Base-by-base conservation (phyloP, 768 basidiomycete genomes). In the Hypholoma fasciculare region DNA sequence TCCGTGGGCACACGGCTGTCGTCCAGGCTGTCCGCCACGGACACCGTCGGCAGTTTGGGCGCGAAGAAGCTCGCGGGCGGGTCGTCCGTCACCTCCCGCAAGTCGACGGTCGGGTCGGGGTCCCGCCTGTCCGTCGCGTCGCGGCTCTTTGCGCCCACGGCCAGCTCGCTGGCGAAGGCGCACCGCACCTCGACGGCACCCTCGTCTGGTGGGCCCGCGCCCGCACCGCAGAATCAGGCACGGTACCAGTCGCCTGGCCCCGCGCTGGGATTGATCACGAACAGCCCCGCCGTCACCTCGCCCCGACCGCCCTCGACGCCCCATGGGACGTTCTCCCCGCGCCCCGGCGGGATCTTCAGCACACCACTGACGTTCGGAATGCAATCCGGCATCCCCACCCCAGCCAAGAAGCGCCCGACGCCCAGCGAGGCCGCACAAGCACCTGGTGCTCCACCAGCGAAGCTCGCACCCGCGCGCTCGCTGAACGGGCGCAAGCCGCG, bases 71-170 rank as follows among this genome's bases (percentile, higher is more conserved):
- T 58, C 9, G 11, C 47, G 4, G 42, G 20, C 39, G 27, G 60
- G 3, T 40, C 63, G 34, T 52, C 63, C 8, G 58, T 62, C 34
- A 52, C 63, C 26, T 66, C 67, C 16, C 49, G 65, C 13, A 60
- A 59, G 14, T 69, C 71, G 4, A 49, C 64, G 6, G 54, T 57
- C 27, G 65, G 64, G 7, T 64, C 73, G 0, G 72, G 73, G 1
- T 72, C 71, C 5, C 65, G 69, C 40, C 61, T 69, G 1, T 71
- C 72, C 1, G 60, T 63, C 4, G 66, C 72, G 2, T 80, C 78
- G 2, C 80, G 86, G 38, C 74, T 92, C 12, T 73, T 88, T 51
- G 89, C 89, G 0, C 90, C 90, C 0, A 92, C 90, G 0, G 89
- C 87, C 1, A 90, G 89, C 63, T 92, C 90, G 1, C 72, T 91